These are phyloP conservation scores for Zostera marina DNA, from an alignment of 116 monocot genomes.

Conservation along the genomic window DNA sequence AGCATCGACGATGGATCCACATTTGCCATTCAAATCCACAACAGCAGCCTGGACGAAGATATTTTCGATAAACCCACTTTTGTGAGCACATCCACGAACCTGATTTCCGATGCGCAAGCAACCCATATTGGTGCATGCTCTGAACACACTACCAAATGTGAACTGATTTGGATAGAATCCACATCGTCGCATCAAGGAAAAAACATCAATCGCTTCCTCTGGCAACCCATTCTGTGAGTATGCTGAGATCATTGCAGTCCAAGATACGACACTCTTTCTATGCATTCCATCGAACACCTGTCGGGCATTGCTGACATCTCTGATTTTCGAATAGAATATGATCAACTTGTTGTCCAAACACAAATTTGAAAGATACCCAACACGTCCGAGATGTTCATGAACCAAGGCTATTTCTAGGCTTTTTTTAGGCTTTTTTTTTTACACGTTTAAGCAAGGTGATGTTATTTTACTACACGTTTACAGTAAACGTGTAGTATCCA, in stretches of 20 bases:
- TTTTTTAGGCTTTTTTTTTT: too few relatives aligned
- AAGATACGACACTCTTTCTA: constrained; percentile 39
- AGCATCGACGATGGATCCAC: constrained; percentile 40
- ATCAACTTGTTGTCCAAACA: constrained; percentile 37
- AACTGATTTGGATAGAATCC: constrained; percentile 49
- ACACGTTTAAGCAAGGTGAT: too few relatives aligned
- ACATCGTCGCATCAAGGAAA: constrained; percentile 25
- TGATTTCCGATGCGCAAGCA: constrained; percentile 26
- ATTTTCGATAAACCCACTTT: constrained; percentile 34
- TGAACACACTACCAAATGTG: constrained; percentile 42
- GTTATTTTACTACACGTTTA: too few relatives aligned
- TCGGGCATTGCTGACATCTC: constrained; percentile 30
- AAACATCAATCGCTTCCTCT: constrained; percentile 29
- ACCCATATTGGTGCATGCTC: constrained; percentile 24
- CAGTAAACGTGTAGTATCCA: too few relatives aligned
- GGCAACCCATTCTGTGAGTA: constrained; percentile 33
- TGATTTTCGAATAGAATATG: constrained; percentile 31
- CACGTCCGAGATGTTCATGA: constrained; percentile 12
- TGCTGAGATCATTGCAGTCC: constrained; percentile 63
- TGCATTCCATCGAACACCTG: constrained; percentile 54
- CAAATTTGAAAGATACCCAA: constrained; percentile 12
- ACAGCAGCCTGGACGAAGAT: constrained; percentile 54
- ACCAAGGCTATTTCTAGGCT: too few relatives aligned
- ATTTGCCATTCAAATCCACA: constrained; percentile 54
- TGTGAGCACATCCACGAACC: constrained; percentile 40